Conservation (phyloP, 1,284 basidiomycete species). For the Rhodotorula sp. region DNA sequence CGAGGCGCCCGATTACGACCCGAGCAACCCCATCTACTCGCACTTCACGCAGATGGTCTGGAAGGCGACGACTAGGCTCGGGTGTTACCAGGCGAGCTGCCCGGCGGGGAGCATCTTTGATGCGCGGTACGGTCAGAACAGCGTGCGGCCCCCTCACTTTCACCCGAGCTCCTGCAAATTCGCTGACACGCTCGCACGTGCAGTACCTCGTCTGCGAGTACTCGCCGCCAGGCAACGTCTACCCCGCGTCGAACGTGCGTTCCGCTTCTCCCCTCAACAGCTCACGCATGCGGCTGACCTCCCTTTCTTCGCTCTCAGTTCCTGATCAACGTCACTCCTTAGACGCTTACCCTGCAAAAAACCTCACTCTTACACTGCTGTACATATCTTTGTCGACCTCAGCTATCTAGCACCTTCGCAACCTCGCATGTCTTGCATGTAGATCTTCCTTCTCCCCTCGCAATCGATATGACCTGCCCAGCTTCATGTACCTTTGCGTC, state of each 20-base stretch:
- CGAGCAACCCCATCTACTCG: conserved; percentile 24
- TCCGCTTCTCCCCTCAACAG: background rate
- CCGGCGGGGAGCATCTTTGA: conserved; percentile 28
- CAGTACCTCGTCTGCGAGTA: conserved; percentile 35
- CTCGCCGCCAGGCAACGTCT: conserved; percentile 24
- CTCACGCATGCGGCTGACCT: background rate
- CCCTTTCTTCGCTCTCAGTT: background rate
- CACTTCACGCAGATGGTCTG: conserved; percentile 34
- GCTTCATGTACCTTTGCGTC: too few species aligned
- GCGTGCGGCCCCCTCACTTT: background rate
- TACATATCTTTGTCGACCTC: too few species aligned
- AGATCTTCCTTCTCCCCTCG: background rate
- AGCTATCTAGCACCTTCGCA: too few species aligned
- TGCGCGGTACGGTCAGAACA: conserved; percentile 25
- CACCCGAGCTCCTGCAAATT: background rate
- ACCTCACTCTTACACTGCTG: too few species aligned
- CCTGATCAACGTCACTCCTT: background rate
- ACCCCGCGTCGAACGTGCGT: background rate
- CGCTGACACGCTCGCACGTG: background rate
- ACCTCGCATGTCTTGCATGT: too few species aligned
- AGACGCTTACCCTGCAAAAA: background rate
- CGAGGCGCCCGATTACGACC: conserved; percentile 30
- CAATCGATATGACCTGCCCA: background rate
- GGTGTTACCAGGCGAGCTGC: conserved; percentile 24
- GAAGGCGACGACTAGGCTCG: conserved; percentile 28